Evolutionary conservation across 2,329 filamentous ascomycete genomes (phyloP), one percentile per base, ranked within the genome.

Genomic region (Sphaerulina musiva): DNA sequence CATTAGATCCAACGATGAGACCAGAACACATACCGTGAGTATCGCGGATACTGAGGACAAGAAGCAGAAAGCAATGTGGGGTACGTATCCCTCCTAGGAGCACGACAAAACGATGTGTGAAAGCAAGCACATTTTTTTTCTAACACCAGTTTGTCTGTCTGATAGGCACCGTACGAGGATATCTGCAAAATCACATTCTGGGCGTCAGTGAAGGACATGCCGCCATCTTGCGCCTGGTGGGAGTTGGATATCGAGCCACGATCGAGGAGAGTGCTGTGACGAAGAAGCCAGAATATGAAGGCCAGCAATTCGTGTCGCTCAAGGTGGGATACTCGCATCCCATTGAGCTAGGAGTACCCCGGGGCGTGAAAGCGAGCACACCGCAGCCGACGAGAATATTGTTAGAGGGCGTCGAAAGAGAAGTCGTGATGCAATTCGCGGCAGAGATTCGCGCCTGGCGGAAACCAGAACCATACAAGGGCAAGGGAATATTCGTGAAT

Each of bases 401-500:
- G 64, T 75, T 98, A 39, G 90, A 98, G 75, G 90, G 93, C 7
- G 80, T 85, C 49, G 83, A 97, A 70, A 90, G 89, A 69, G 85
- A 95, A 73, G 80, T 85, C 46, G 83, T 98, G 59, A 93, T 90
- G 80, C 84, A 87, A 55, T 96, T 97, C 72, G 93, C 93, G 14
- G 93, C 93, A 0, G 78, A 85, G 64, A 95, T 98, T 63, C 80
- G 89, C 64, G 81, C 78, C 73, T 97, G 92, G 92, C 85, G 93
- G 69, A 81, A 81, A 61, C 93, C 93, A 31, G 93, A 98, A 76
- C 93, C 93, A 61, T 98, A 98, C 75, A 98, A 98, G 82, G 93
- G 93, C 63, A 97, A 98, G 83, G 93, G 93, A 65, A 95, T 98
- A 65, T 98, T 97, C 71, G 85, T 98, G 66, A 95, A 97, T 68